Conservation (phyloP, 1,284 basidiomycete genomes). For the Phellinidium pouzarii region DNA sequence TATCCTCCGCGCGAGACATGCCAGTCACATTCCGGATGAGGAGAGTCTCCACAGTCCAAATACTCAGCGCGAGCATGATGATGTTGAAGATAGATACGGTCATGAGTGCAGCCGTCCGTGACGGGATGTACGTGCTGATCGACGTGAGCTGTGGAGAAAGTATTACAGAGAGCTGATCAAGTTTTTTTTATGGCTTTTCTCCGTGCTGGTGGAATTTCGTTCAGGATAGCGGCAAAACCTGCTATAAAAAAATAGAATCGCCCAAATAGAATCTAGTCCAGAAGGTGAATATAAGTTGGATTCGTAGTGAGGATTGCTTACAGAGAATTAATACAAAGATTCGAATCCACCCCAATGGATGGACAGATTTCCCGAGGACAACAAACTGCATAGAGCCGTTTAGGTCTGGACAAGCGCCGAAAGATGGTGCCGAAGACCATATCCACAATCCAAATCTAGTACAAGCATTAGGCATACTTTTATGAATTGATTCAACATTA, state of each 20-base stretch:
- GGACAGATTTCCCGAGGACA: constrained; percentile 15
- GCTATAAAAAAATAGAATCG: constrained; percentile 12
- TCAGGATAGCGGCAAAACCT: constrained; percentile 1
- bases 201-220: neutral
- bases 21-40: constrained; percentile 10
- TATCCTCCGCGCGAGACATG: constrained; percentile 5
- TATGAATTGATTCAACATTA: neutral
- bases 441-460: constrained; percentile 18
- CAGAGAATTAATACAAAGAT: constrained; percentile 13
- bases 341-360: constrained; percentile 13
- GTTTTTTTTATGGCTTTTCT: neutral
- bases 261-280: constrained; percentile 13
- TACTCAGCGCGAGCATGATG: constrained; percentile 10
- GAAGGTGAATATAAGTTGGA: neutral
- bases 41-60: constrained; percentile 15
- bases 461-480: neutral
- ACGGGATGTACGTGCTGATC: constrained; percentile 2
- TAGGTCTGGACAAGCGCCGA: constrained; percentile 14
- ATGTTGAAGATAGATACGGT: constrained; percentile 17
- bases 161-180: neutral
- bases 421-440: constrained; percentile 13
- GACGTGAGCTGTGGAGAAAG: neutral
- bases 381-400: constrained; percentile 12
- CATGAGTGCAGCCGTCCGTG: constrained; percentile 1
- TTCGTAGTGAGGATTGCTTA: neutral